These are phyloP conservation scores for Fusarium udum DNA, from an alignment of 2,329 filamentous ascomycete species.

Conservation along the genomic window DNA sequence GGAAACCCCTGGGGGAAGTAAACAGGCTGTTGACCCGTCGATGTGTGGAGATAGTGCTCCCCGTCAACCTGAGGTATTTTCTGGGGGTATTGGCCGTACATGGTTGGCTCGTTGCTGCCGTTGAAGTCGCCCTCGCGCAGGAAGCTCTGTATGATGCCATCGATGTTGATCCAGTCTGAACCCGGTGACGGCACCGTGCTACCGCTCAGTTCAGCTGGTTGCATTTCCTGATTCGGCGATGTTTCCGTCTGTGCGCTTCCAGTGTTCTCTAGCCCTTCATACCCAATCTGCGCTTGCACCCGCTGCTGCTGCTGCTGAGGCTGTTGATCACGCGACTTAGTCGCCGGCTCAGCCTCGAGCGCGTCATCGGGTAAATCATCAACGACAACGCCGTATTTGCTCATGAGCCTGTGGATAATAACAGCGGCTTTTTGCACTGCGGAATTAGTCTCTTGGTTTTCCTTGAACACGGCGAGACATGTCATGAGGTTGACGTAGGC, in stretches of 20 bases:
- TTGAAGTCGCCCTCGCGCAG: conserved; percentile 37
- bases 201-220: background rate
- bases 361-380: conserved; percentile 20
- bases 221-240: background rate
- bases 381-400: conserved; percentile 51
- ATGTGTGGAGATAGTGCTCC: conserved; percentile 12
- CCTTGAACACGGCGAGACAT: conserved; percentile 57
- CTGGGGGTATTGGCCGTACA: background rate
- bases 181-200: conserved; percentile 7
- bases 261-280: background rate
- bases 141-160: conserved; percentile 51
- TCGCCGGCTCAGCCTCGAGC: conserved; percentile 4
- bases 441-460: conserved; percentile 61
- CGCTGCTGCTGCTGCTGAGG: conserved; percentile 4
- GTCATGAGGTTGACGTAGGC: conserved; percentile 53
- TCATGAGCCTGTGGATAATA: conserved; percentile 58
- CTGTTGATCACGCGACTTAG: background rate
- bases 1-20: conserved; percentile 17
- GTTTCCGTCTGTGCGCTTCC: background rate
- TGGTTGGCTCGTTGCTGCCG: background rate
- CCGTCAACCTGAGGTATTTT: conserved; percentile 15
- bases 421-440: conserved; percentile 57
- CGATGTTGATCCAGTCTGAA: conserved; percentile 47
- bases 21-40: conserved; percentile 1
- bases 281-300: background rate